These are phyloP conservation scores for Colletotrichum spinosum DNA, from an alignment of 2,329 filamentous ascomycete species.

Conservation along the genomic window DNA sequence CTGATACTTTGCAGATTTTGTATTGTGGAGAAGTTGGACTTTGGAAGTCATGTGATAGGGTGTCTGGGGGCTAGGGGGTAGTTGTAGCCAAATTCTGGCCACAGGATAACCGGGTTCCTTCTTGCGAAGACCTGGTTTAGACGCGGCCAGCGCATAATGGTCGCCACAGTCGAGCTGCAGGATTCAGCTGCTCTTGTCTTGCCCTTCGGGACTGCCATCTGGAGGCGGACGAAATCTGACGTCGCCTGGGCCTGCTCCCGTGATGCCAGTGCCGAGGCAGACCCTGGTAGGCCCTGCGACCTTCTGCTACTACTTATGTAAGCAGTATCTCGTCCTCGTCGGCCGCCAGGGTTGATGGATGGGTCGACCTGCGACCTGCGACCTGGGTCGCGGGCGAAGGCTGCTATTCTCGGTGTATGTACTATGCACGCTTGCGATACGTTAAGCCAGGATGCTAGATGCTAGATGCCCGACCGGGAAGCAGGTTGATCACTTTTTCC, in stretches of 20 bases:
- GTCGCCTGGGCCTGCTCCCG: slow-evolving; percentile 4
- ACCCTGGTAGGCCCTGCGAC: slow-evolving; percentile 5
- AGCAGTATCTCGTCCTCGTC: not conserved
- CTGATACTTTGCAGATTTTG: too few relatives aligned
- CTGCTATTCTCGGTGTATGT: slow-evolving; percentile 33
- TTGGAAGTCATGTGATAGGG: too few relatives aligned
- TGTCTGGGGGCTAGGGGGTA: too few relatives aligned
- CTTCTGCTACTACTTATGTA: too few relatives aligned
- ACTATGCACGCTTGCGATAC: slow-evolving; percentile 14
- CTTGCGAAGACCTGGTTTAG: slow-evolving; percentile 23
- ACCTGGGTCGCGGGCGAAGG: slow-evolving; percentile 13
- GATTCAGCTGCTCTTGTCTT: slow-evolving; percentile 33
- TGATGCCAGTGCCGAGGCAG: slow-evolving; percentile 9
- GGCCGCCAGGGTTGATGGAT: slow-evolving; percentile 20
- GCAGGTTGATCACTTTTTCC: too few relatives aligned
- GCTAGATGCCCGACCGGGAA: not conserved
- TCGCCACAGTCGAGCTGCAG: slow-evolving; percentile 38
- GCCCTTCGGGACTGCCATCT: slow-evolving; percentile 16
- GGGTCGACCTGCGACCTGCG: slow-evolving; percentile 7
- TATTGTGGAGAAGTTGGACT: too few relatives aligned
- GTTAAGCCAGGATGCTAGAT: slow-evolving; percentile 13
- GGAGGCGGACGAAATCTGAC: slow-evolving; percentile 4
- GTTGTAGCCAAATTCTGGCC: too few relatives aligned
- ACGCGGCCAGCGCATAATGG: slow-evolving; percentile 38
- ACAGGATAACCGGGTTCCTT: too few relatives aligned